Evolutionary conservation across 176 grass and related monocot genomes (phyloP).

Genomic region (Avena atlantica): DNA sequence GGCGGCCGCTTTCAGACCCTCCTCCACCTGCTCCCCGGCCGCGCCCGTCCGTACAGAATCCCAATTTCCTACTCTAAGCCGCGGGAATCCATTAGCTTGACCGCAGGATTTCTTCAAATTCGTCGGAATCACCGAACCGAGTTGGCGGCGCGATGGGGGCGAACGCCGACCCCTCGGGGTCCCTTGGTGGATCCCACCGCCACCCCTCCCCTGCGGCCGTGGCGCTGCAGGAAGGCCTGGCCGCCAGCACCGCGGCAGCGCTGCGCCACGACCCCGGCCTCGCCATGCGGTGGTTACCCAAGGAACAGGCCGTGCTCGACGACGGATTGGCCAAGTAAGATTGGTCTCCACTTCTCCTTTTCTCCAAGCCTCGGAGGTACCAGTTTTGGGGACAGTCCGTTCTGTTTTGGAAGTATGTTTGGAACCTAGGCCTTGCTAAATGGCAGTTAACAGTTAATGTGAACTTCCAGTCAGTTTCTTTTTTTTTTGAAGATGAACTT

Average conservation of each 20-base stretch:
- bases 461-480: background rate
- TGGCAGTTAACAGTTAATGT: background rate
- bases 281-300: conserved; percentile 41
- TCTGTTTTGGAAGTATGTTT: conserved; percentile 1
- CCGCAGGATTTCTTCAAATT: background rate
- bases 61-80: background rate
- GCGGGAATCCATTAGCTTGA: background rate
- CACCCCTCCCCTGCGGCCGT: conserved; percentile 25
- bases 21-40: background rate
- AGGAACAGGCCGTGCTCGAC: conserved; percentile 50
- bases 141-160: conserved; percentile 50
- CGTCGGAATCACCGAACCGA: background rate
- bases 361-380: background rate
- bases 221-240: conserved; percentile 21
- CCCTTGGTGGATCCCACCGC: conserved; percentile 32
- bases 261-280: conserved; percentile 55
- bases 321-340: conserved; percentile 35
- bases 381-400: background rate
- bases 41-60: background rate
- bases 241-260: conserved; percentile 38
- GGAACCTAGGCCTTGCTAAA: background rate
- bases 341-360: background rate
- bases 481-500: background rate
- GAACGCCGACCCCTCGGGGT: conserved; percentile 54
- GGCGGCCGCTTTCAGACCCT: conserved; percentile 29